Base-by-base conservation (phyloP, 2,329 filamentous ascomycete genomes). In the Coniochaeta sp. region DNA sequence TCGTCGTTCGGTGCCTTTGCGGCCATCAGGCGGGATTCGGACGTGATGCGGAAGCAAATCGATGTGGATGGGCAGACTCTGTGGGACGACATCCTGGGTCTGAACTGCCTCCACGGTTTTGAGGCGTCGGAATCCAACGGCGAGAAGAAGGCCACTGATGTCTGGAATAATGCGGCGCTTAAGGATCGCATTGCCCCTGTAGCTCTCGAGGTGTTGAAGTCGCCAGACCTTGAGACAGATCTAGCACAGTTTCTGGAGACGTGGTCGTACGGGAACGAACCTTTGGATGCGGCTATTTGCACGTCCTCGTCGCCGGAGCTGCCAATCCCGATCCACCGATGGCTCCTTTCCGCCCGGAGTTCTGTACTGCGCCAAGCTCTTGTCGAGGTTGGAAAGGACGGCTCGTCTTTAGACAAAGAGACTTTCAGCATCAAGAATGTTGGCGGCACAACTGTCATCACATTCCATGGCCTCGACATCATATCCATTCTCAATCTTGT, bases 1-100 rank as follows among this genome's bases (percentile, higher is more conserved):
- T 98, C 95, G 36, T 85, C 89, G 0, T 96, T 90, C 73, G 95
- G 95, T 5, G 90, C 93, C 0, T 98, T 93, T 76, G 90, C 91
- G 36, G 92, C 91, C 3, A 83, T 96, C 54, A 86, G 95, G 55
- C 89, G 89, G 68, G 93, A 97, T 67, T 91, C 87, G 64, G 87
- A 93, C 69, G 86, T 96, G 31, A 90, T 93, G 60, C 86, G 85
- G 58, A 86, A 89, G 40, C 80, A 85, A 64, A 86, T 96, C 40
- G 75, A 78, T 11, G 81, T 96, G 34, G 80, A 83, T 36, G 79
- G 81, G n/a, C 84, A 85, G 61, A 84, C 79, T 0, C 75, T 98
- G 1, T 91, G 89, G 88, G 79, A 88, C 34, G 89, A 96, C 65
- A 64, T 96, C 4, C 79, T 83, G 33, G 81, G 86, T 0, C 76